Conservation (phyloP, 1,284 basidiomycete species). For the Singerocomus rubriflavus region DNA sequence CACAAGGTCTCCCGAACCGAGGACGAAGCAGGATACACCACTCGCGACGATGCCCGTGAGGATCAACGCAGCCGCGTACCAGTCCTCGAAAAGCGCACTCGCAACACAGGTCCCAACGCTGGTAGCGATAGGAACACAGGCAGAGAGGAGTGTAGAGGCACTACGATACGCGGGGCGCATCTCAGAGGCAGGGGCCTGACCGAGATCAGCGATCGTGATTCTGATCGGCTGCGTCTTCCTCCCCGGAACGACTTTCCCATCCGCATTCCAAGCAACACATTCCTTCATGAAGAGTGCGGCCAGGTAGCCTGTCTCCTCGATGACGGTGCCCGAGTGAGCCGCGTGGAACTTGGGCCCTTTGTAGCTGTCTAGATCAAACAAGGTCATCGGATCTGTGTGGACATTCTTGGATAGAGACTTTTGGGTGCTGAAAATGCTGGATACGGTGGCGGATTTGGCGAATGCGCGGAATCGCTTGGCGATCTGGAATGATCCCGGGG, state of each 20-base stretch:
- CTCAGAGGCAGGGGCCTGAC: constrained; percentile 8
- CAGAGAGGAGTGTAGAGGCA: constrained; percentile 1
- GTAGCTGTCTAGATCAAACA: constrained; percentile 17
- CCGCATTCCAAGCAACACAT: constrained; percentile 8
- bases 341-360: constrained; percentile 23
- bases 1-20: constrained; percentile 26
- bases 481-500: constrained; percentile 26
- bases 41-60: constrained; percentile 29
- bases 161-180: constrained; percentile 4
- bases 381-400: constrained; percentile 13
- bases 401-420: constrained; percentile 8
- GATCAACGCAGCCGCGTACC: constrained; percentile 29
- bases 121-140: constrained; percentile 20
- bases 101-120: constrained; percentile 20
- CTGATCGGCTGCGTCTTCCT: constrained; percentile 14
- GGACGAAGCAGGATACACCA: constrained; percentile 24
- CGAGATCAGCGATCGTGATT: constrained; percentile 23
- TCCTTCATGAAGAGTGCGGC: constrained; percentile 19
- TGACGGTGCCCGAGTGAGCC: constrained; percentile 22
- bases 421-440: not conserved
- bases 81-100: constrained; percentile 22
- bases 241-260: constrained; percentile 5
- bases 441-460: constrained; percentile 11
- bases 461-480: constrained; percentile 21
- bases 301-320: constrained; percentile 20